Evolutionary conservation across 1,139 yeast genomes (phyloP), one percentile per base, ranked within the genome.

Genomic region (Geotrichum fermentans): DNA sequence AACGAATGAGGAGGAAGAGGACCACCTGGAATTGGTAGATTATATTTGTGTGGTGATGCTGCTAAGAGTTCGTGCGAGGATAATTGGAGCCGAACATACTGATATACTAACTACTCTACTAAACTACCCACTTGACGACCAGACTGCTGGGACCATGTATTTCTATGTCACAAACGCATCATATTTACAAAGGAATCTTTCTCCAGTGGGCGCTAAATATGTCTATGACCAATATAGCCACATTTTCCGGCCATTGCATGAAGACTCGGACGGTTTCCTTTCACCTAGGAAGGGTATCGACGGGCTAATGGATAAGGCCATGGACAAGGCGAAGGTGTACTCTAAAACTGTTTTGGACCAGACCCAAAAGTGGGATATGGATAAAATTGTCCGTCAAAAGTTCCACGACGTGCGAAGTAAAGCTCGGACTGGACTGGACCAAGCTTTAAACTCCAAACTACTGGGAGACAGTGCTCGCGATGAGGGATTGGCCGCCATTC

Each of bases 11-110:
- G 39, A 34, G 3, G 60, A 58, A 42, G 57, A 51, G 6, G 58
- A 36, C 39, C 52, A 17, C 56, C 60, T 13, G 53, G 64, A 40
- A 62, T 50, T 70, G 13, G 67, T 68, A 16, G 67, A 66, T 45
- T 66, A 62, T 46, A 56, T 69, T 3, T 62, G 67, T 43, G 64
- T 61, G 1, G 65, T 67, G 2, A 55, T 70, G 59, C 49, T 69
- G 29, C 49, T 68, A 16, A 53, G 69, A 17, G 49, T 69, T 7
- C 53, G 68, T 2, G 52, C 53, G 10, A 55, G 54, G 42, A 52
- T 65, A 13, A 38, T 65, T 14, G 50, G 56, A 6, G 58, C 58
- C 2, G 63, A 61, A 22, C 60, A 61, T 42, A 56, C 65, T 2
- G 69, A 63, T 13, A 61, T 65, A 6, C 56, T 68, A 33, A 59